Percentiles rank a stretch among this genome's conserved stretches.
Conservation (phyloP, 768 basidiomycete species). For the Suillus hirtellus region DNA sequence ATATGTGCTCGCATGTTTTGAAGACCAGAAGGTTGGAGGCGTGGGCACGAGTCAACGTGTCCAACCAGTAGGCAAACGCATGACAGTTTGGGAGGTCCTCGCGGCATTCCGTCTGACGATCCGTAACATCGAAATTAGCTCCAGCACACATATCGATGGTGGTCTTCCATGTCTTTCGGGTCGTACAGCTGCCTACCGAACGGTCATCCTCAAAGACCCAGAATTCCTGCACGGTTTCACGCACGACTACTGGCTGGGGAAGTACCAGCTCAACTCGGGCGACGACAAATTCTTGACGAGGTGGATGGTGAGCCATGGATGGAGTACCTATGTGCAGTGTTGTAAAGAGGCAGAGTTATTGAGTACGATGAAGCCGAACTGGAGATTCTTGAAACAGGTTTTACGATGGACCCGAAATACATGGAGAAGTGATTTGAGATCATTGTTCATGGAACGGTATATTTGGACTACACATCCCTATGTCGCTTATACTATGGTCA, state of each 20-base stretch:
- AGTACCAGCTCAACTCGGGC: conserved; percentile 92
- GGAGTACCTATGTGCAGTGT: conserved; percentile 91
- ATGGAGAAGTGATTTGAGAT: conserved; percentile 87
- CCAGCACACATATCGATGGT: conserved; percentile 90
- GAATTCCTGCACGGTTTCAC: conserved; percentile 93
- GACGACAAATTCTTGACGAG: conserved; percentile 94
- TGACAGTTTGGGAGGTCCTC: conserved; percentile 96
- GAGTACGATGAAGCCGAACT: conserved; percentile 95
- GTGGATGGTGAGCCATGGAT: conserved; percentile 96
- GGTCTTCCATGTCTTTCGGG: conserved; percentile 91
- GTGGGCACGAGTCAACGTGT: conserved; percentile 92
- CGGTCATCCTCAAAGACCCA: conserved; percentile 92
- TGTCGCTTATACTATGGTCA: conserved; percentile 79
- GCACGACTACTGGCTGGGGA: conserved; percentile 90
- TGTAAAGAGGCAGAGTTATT: conserved; percentile 84
- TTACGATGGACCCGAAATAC: conserved; percentile 93
- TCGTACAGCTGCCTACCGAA: conserved; percentile 91
- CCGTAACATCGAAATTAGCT: conserved; percentile 90
- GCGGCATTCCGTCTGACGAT: conserved; percentile 92
- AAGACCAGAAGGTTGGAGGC: conserved; percentile 91
- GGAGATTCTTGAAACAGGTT: conserved; percentile 94
- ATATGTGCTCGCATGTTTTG: conserved; percentile 87
- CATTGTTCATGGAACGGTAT: conserved; percentile 84
- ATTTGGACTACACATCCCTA: conserved; percentile 86
- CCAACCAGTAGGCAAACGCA: conserved; percentile 68